Percentiles rank a stretch among this genome's conserved stretches.
These are phyloP conservation scores for Fraxinus velutina DNA, from an alignment of 305 asterid genomes.

Conservation along the genomic window DNA sequence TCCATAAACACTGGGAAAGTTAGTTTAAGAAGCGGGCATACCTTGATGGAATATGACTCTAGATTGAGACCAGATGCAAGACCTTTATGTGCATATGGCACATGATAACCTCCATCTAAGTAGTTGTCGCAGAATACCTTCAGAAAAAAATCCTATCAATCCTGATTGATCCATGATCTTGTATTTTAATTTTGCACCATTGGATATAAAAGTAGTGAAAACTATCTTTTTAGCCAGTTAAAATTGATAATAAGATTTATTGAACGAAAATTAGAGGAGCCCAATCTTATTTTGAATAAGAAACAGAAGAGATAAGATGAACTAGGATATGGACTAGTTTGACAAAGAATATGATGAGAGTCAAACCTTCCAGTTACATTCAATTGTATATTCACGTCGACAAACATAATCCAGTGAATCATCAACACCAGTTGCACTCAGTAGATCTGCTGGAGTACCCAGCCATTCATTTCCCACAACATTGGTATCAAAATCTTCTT, in stretches of 20 bases:
- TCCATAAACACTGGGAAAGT: neutral
- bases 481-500: conserved; percentile 31
- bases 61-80: conserved; percentile 75
- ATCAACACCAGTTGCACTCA: conserved; percentile 54
- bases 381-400: conserved; percentile 64
- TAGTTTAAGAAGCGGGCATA: conserved; percentile 25
- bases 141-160: conserved; percentile 2
- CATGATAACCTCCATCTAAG: conserved; percentile 93
- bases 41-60: conserved; percentile 63
- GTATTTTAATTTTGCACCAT: neutral
- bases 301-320: neutral
- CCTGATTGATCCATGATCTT: neutral
- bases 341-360: neutral
- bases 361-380: conserved; percentile 89
- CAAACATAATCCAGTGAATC: conserved; percentile 56
- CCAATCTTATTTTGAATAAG: neutral
- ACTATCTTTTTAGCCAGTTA: neutral
- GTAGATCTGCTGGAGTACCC: conserved; percentile 57
- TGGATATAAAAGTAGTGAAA: neutral
- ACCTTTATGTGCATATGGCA: conserved; percentile 77
- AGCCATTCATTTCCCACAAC: conserved; percentile 65
- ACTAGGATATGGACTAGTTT: neutral
- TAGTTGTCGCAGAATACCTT: conserved; percentile 95
- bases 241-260: neutral
- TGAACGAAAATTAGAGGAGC: neutral